Evolutionary conservation across 1,284 basidiomycete genomes (phyloP).

Genomic region (Pulveroboletus sp.): DNA sequence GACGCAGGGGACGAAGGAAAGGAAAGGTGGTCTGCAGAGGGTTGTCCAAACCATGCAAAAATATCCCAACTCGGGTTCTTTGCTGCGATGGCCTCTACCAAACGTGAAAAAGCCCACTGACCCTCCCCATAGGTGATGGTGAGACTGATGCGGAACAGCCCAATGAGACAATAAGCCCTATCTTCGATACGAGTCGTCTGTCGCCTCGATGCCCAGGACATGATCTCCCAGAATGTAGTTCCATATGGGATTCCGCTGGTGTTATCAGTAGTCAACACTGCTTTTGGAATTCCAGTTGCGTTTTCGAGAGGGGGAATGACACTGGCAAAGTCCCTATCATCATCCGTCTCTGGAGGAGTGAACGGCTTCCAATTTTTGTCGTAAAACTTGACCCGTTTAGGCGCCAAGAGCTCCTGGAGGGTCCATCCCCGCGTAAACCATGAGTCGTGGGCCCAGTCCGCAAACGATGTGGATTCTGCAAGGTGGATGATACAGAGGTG

Average conservation of each 20-base stretch:
- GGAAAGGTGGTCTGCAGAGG: slow-evolving; percentile 16
- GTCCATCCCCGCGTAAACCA: slow-evolving; percentile 17
- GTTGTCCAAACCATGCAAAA: slow-evolving; percentile 16
- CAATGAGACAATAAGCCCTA: slow-evolving; percentile 20
- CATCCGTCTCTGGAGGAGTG: background rate
- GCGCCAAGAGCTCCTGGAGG: too few relatives aligned
- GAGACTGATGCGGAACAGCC: slow-evolving; percentile 17
- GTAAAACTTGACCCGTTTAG: slow-evolving; percentile 13
- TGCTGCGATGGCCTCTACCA: slow-evolving; percentile 8
- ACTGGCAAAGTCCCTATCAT: background rate
- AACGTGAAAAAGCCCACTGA: slow-evolving; percentile 12
- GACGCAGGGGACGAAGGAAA: slow-evolving; percentile 14
- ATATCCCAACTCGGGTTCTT: slow-evolving; percentile 16
- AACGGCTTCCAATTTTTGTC: slow-evolving; percentile 12
- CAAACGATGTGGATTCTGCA: background rate
- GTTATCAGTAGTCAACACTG: slow-evolving; percentile 5
- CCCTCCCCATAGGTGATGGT: slow-evolving; percentile 20
- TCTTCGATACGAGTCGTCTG: slow-evolving; percentile 19
- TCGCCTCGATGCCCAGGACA: slow-evolving; percentile 23
- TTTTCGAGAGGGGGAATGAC: background rate
- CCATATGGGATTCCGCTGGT: slow-evolving; percentile 10
- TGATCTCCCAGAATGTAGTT: slow-evolving; percentile 15
- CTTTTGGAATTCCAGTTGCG: background rate
- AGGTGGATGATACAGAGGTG: slow-evolving; percentile 3
- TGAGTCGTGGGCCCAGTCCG: slow-evolving; percentile 2